A percentile compares a stretch with the other conserved stretches of the same genome.
Conservation (phyloP, 2,329 filamentous ascomycete species). For the Colletotrichum agaves region DNA sequence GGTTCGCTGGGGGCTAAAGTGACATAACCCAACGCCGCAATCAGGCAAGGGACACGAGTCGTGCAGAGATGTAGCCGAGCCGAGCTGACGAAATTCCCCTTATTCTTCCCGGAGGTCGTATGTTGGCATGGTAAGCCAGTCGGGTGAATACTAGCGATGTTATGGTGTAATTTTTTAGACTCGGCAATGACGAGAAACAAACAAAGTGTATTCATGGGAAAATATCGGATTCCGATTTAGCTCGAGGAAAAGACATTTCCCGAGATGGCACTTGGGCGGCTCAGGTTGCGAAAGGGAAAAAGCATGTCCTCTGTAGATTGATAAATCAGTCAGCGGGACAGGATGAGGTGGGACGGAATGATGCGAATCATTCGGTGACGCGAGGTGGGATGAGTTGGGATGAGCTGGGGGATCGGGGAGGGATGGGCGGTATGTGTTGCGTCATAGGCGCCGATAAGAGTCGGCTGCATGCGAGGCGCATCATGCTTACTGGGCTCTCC, state of each 20-base stretch:
- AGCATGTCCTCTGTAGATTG: constrained; percentile 6
- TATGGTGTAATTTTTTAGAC: neutral
- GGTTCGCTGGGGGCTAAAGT: constrained; percentile 29
- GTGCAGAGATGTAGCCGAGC: constrained; percentile 21
- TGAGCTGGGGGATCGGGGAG: constrained; percentile 21
- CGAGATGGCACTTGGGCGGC: neutral
- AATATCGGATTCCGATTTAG: neutral
- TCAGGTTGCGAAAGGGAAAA: constrained; percentile 5
- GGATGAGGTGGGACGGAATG: constrained; percentile 17
- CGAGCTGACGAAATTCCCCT: constrained; percentile 9
- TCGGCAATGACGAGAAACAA: constrained; percentile 17
- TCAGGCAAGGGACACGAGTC: constrained; percentile 26
- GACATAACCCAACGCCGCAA: constrained; percentile 25
- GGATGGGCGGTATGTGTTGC: constrained; percentile 16
- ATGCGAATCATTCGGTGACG: constrained; percentile 8
- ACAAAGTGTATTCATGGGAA: neutral
- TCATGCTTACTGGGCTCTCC: constrained; percentile 6
- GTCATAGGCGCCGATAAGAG: constrained; percentile 37
- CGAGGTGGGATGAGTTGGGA: constrained; percentile 29
- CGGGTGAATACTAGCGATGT: neutral
- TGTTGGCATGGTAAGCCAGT: neutral
- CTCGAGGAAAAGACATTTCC: neutral
- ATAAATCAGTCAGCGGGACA: constrained; percentile 5
- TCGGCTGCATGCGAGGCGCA: constrained; percentile 32
- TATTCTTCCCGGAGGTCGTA: neutral